Evolutionary conservation across 345 rosid species (phyloP).

Genomic region (Syzygium grande): DNA sequence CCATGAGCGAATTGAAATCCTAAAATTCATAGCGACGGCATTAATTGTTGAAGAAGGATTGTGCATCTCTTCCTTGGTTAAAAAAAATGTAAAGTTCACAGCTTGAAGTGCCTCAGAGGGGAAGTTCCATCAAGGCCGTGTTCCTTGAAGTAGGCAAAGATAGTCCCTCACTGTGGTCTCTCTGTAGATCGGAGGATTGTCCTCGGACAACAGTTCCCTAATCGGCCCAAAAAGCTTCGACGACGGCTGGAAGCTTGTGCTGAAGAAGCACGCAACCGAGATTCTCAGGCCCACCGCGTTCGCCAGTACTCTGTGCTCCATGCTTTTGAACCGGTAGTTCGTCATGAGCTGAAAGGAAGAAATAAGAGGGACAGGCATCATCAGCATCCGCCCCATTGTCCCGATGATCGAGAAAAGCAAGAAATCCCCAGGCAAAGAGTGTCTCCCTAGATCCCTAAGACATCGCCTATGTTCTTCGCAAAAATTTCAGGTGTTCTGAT

Average conservation of each 20-base stretch:
- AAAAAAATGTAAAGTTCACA: neutral
- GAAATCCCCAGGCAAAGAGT: neutral
- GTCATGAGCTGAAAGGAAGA: slow-evolving; percentile 20
- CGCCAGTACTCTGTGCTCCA: slow-evolving; percentile 23
- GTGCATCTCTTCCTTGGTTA: neutral
- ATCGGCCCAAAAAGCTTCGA: slow-evolving; percentile 19
- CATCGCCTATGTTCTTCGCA: neutral
- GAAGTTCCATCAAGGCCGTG: slow-evolving; percentile 10
- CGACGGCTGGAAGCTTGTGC: neutral
- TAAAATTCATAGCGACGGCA: neutral
- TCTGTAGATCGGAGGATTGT: slow-evolving; percentile 25
- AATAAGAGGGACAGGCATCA: neutral
- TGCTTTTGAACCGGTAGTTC: slow-evolving; percentile 19
- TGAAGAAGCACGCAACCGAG: slow-evolving; percentile 32
- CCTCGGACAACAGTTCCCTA: slow-evolving; percentile 23
- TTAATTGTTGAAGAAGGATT: neutral
- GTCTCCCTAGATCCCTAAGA: neutral
- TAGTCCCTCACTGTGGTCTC: slow-evolving; percentile 17
- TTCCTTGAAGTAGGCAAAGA: neutral
- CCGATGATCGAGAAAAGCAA: neutral
- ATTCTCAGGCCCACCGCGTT: slow-evolving; percentile 16
- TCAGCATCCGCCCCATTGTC: neutral
- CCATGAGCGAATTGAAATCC: neutral
- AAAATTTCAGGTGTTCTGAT: neutral
- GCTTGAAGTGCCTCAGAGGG: slow-evolving; percentile 13